Base-by-base conservation (phyloP, 768 basidiomycete genomes). In the Leccinum aurantiacum region DNA sequence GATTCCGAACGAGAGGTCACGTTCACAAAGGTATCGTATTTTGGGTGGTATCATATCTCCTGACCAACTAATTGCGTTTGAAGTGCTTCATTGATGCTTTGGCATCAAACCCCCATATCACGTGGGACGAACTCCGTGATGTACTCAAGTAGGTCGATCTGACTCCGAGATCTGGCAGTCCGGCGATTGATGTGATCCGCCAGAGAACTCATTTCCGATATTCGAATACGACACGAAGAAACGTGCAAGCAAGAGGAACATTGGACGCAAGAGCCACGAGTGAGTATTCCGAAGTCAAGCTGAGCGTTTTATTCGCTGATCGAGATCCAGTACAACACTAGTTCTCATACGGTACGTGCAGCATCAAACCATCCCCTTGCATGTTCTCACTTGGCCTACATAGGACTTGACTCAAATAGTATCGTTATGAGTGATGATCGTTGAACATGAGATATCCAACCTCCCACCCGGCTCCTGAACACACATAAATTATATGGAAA, bases 371-470 rank as follows among this genome's bases (percentile, higher is more conserved):
- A 48, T 10, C 13, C 47, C 15, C 83, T 72, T 44, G 41, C 41
- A 78, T 80, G 8, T 76, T 78, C 6, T 71, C 51, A 51, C 24
- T 9, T 25, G 22, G 3, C 24, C 22, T 48, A 48, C 41, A n/a
- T 14, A 48, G 47, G 47, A 29, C 49, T 71, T 17, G 76, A 74
- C 4, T 2, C 41, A 44, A 10, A 44, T 44, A 44, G 41, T 44
- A 8, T 41, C 38, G 17, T 17, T 41, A 8, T 41, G 17, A 17
- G 37, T 38, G 17, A 38, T n/a, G 38, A 22, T 46, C 15, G 4
- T 9, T 41, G 38, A 17, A 17, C 38, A 38, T 46, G 17, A 41
- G 15, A 38, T 38, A 47, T 19, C 10, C n/a, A 6, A 10, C 1
- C 25, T 25, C 25, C 13, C 6, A 48, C 13, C 13, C 6, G 7